Conservation (phyloP, 2,329 filamentous ascomycete species). For the Xylariales sp. region DNA sequence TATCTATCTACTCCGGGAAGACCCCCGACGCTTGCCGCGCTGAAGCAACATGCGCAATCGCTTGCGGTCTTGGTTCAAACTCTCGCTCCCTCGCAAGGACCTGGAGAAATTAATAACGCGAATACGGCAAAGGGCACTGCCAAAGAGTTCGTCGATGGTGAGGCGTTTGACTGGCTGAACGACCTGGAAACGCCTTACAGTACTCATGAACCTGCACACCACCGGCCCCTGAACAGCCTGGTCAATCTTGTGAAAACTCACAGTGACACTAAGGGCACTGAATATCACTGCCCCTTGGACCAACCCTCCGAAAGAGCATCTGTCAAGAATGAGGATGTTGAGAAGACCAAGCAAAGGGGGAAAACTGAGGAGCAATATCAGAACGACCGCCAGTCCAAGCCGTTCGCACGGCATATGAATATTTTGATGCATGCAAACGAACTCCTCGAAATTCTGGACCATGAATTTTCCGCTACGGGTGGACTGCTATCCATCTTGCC, state of each 20-base stretch:
- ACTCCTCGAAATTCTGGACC: conserved; percentile 55
- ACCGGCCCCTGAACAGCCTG: conserved; percentile 41
- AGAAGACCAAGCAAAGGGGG: conserved; percentile 5
- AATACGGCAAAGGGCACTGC: conserved; percentile 12
- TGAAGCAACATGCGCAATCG: conserved; percentile 59
- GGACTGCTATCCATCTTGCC: conserved; percentile 53
- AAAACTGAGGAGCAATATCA: conserved; percentile 6
- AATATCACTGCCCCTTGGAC: conserved; percentile 43
- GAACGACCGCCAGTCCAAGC: conserved; percentile 20
- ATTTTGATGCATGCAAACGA: conserved; percentile 55
- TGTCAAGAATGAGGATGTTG: conserved; percentile 2
- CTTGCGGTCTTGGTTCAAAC: conserved; percentile 47
- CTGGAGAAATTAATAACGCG: conserved; percentile 25
- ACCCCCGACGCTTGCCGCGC: conserved; percentile 49
- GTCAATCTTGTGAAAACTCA: conserved; percentile 40
- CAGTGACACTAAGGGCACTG: conserved; percentile 35
- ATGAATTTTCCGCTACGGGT: conserved; percentile 51
- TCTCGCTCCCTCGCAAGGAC: conserved; percentile 35
- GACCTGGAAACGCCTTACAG: conserved; percentile 44
- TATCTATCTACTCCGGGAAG: conserved; percentile 50
- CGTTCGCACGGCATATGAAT: conserved; percentile 42
- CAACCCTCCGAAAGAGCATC: conserved; percentile 12
- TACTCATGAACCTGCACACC: conserved; percentile 43
- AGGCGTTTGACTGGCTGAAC: conserved; percentile 55
- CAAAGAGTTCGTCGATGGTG: conserved; percentile 32